Conservation (phyloP, 768 basidiomycete genomes). For the Cubamyces sp. region DNA sequence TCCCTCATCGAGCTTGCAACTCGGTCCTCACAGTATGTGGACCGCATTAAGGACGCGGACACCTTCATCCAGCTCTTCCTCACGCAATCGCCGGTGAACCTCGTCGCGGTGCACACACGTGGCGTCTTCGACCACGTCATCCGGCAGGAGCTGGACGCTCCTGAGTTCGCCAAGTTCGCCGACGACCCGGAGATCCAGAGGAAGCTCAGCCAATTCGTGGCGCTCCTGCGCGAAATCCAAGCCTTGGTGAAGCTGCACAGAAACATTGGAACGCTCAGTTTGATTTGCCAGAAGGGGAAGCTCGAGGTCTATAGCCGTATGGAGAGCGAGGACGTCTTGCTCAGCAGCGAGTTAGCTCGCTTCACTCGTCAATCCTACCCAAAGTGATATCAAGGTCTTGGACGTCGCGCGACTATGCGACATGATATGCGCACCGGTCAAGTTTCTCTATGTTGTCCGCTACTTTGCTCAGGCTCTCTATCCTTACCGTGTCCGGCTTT, state of each 20-base stretch:
- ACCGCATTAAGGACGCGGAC: slow-evolving; percentile 53
- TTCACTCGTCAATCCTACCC: slow-evolving; percentile 12
- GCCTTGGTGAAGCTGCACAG: slow-evolving; percentile 55
- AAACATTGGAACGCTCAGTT: slow-evolving; percentile 51
- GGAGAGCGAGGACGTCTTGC: slow-evolving; percentile 47
- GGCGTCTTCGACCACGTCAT: slow-evolving; percentile 56
- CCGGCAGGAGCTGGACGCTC: slow-evolving; percentile 42
- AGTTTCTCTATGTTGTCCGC: no score
- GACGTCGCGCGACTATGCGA: no score
- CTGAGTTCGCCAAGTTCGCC: slow-evolving; percentile 29
- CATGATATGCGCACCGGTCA: no score
- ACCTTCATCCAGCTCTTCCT: slow-evolving; percentile 69
- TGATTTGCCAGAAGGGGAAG: slow-evolving; percentile 51
- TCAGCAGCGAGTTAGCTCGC: slow-evolving; percentile 44
- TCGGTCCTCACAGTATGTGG: slow-evolving; percentile 24
- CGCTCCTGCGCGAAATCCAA: slow-evolving; percentile 43
- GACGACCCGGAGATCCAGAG: slow-evolving; percentile 33
- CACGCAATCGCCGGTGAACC: slow-evolving; percentile 66
- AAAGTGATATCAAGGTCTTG: no score
- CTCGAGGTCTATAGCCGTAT: slow-evolving; percentile 55
- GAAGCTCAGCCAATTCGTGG: slow-evolving; percentile 31
- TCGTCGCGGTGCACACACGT: slow-evolving; percentile 57
- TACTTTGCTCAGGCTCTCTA: no score
- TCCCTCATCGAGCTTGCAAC: slow-evolving; percentile 37
- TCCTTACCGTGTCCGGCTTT: no score